These are phyloP conservation scores for Bipolaris gigantea DNA, from an alignment of 2,329 filamentous ascomycete species.

Conservation along the genomic window DNA sequence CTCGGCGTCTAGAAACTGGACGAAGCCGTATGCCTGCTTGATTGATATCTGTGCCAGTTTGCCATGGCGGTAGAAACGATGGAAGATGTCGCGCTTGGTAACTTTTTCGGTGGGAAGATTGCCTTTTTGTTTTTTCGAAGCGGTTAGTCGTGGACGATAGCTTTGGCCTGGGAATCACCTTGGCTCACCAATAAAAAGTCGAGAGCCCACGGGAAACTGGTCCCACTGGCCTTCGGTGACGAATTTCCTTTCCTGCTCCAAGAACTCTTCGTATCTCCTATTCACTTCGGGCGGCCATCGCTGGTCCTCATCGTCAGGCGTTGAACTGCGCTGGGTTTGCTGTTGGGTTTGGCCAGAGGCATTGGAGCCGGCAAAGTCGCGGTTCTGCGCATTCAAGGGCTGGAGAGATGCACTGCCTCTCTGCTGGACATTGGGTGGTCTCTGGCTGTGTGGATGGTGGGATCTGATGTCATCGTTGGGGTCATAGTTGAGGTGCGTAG, in stretches of 20 bases:
- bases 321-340: conserved; percentile 28
- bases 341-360: conserved; percentile 34
- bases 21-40: conserved; percentile 95
- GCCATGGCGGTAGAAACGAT: conserved; percentile 83
- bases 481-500: conserved; percentile 53
- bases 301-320: conserved; percentile 50
- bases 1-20: conserved; percentile 80
- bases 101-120: conserved; percentile 93
- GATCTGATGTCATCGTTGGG: conserved; percentile 54
- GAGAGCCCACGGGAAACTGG: conserved; percentile 73
- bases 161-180: background rate
- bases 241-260: conserved; percentile 72
- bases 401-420: conserved; percentile 30
- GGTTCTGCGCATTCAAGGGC: conserved; percentile 26
- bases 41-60: conserved; percentile 91
- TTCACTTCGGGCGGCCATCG: conserved; percentile 63
- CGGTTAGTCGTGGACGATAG: conserved; percentile 23
- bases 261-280: conserved; percentile 70
- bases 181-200: conserved; percentile 75
- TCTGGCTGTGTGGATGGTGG: conserved; percentile 53
- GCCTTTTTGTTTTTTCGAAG: conserved; percentile 59
- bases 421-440: conserved; percentile 40
- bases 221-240: conserved; percentile 81
- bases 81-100: conserved; percentile 90
- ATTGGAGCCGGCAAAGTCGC: conserved; percentile 28